Evolutionary conservation across 768 basidiomycete genomes (phyloP), one percentile per base, ranked within the genome.

Genomic region (Neoboletus subvelutipes): DNA sequence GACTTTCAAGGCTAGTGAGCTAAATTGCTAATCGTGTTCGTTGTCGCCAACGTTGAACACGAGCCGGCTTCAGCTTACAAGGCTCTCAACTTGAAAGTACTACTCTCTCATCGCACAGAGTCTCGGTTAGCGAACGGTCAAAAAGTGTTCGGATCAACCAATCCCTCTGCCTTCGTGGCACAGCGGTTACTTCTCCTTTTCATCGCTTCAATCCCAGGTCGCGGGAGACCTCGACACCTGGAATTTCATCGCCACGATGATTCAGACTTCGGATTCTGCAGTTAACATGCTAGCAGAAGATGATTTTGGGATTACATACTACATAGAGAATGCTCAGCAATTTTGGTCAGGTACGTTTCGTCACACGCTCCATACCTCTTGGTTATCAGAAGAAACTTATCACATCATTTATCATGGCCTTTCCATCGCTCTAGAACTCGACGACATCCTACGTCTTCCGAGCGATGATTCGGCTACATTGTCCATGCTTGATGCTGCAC

Each of bases 331-430:
- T 54, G 83, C 89, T 43, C 90, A 90, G 61, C 90, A 94, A 72
- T 94, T 94, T 71, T 94, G 92, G 92, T 86, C 89, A 64, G 91
- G 91, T 93, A 66, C 61, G 88, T 69, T 42, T 52, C 48, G 46
- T 54, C 52, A 50, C 37, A 45, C 52, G 52, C 50, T 18, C 34
- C 24, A 43, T 55, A 40, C 26, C 40, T 45, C 28, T 42, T 48
- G 37, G 39, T 28, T 37, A 50, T 56, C 58, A 48, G 48, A 49
- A 15, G 36, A 37, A 20, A 45, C 50, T 62, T 31, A 57, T 50
- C 47, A 22, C 20, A 54, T 48, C 46, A 50, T 50, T 45, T 40
- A 43, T 50, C 22, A 2, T 34, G 18, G 17, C 40, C 41, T 56
- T 46, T 49, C 46, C 50, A n/a, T 50, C 18, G 15, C 26, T 53